phyloP scores from a whole-genome alignment of 768 basidiomycete species.

The Sporobolomyces phaffii region DNA sequence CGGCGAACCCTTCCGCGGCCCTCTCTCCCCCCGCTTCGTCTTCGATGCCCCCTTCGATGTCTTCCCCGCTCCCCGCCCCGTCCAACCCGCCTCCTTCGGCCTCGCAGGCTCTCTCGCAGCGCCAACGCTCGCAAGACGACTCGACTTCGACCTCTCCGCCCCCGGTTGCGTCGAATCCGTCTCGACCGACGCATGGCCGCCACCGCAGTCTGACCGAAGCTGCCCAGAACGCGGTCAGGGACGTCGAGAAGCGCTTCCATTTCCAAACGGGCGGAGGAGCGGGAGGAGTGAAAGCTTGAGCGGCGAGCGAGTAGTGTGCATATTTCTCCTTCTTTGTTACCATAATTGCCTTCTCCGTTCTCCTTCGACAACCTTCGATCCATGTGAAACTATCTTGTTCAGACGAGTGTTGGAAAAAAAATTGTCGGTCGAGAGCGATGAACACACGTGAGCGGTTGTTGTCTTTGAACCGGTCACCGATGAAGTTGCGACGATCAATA shows the following conservation, averaged over 20 bases:
- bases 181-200: constrained; percentile 14
- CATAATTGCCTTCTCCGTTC: background rate
- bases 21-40: background rate
- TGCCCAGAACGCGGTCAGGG: constrained; percentile 47
- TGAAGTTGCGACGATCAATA: background rate
- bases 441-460: background rate
- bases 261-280: background rate
- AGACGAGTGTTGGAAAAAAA: no score
- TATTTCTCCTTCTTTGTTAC: no score
- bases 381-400: no score
- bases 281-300: background rate
- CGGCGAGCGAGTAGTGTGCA: no score
- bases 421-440: no score
- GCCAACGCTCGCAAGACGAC: background rate
- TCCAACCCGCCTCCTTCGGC: background rate
- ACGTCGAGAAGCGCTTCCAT: constrained; percentile 46
- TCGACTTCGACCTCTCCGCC: background rate
- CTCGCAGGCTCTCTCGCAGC: background rate
- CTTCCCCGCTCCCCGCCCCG: constrained; percentile 10
- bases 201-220: constrained; percentile 46
- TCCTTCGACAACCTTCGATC: no score
- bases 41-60: constrained; percentile 7
- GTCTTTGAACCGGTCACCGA: background rate
- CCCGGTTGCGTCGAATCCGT: background rate
- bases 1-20: background rate